Conservation (phyloP, 768 basidiomycete species). For the Kwoniella newhampshirensis region DNA sequence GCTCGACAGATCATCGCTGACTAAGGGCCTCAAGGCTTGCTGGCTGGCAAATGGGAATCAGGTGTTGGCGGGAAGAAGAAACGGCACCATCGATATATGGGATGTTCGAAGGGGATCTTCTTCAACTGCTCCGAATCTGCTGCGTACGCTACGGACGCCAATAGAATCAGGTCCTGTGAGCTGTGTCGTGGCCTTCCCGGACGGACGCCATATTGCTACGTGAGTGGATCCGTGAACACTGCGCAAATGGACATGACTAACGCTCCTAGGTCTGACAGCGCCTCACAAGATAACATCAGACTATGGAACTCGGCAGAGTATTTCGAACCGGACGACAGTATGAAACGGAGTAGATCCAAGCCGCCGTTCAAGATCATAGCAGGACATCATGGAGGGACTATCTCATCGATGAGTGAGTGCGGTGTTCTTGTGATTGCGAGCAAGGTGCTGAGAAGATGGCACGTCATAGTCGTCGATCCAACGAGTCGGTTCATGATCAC, state of each 20-base stretch:
- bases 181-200: conserved; percentile 86
- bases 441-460: neutral
- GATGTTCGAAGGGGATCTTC: conserved; percentile 76
- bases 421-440: neutral
- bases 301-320: conserved; percentile 88
- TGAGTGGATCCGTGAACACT: conserved; percentile 55
- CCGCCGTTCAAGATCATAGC: conserved; percentile 92
- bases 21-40: conserved; percentile 65
- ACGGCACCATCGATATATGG: conserved; percentile 89
- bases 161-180: conserved; percentile 86
- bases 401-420: conserved; percentile 85
- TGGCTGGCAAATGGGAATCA: conserved; percentile 88
- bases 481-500: conserved; percentile 80
- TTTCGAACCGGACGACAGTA: conserved; percentile 64
- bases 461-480: conserved; percentile 73
- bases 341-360: conserved; percentile 59
- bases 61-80: conserved; percentile 85
- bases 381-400: conserved; percentile 90
- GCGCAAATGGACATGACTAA: neutral
- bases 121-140: conserved; percentile 66
- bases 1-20: conserved; percentile 2
- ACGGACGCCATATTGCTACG: conserved; percentile 88
- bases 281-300: conserved; percentile 87
- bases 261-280: conserved; percentile 57
- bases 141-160: conserved; percentile 83